These are phyloP conservation scores for Sisymbrium irio DNA, from an alignment of 345 rosid species.

Conservation along the genomic window DNA sequence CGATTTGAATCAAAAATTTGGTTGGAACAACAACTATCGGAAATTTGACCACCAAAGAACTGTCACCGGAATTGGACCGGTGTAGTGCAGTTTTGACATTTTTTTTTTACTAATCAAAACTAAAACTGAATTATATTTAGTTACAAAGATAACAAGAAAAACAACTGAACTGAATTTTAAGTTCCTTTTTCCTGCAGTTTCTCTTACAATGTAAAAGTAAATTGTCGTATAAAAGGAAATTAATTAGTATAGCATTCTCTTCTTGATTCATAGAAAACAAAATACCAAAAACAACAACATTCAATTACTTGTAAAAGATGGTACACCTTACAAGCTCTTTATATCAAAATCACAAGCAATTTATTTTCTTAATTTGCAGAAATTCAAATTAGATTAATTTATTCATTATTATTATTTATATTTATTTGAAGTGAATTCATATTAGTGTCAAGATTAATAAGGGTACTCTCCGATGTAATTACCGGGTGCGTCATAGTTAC, in stretches of 20 bases:
- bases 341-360: background rate
- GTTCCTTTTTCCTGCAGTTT: background rate
- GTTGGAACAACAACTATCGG: too few relatives aligned
- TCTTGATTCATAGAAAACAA: background rate
- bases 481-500: conserved; percentile 60
- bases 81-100: too few relatives aligned
- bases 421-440: background rate
- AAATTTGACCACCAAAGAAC: too few relatives aligned
- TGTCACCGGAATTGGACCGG: too few relatives aligned
- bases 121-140: too few relatives aligned
- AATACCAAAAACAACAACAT: background rate
- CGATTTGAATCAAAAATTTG: too few relatives aligned
- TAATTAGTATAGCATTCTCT: background rate
- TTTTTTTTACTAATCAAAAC: too few relatives aligned
- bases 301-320: background rate
- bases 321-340: background rate
- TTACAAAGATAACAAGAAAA: too few relatives aligned
- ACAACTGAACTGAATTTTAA: background rate
- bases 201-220: background rate
- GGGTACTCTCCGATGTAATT: conserved; percentile 38
- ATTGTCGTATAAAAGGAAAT: background rate
- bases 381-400: background rate
- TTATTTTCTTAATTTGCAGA: background rate
- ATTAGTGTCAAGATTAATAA: conserved; percentile 11
- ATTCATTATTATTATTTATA: background rate